phyloP scores from a whole-genome alignment of 2,329 filamentous ascomycete genomes.

The Arthroderma uncinatum region DNA sequence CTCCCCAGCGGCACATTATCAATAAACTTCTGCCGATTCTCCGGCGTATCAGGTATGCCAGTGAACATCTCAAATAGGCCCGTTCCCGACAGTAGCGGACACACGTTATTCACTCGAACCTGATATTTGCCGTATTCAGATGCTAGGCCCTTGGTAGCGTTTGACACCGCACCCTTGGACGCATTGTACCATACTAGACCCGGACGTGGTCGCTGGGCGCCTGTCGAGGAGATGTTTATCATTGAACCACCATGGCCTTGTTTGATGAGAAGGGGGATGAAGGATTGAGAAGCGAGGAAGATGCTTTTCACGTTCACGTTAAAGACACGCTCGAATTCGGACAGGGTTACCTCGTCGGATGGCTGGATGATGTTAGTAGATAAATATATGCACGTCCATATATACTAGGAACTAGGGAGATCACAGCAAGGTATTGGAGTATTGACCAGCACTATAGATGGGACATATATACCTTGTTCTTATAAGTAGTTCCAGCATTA shows the following conservation, averaged over 20 bases:
- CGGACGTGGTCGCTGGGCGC: conserved; percentile 32
- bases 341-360: conserved; percentile 33
- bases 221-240: conserved; percentile 37
- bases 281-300: conserved; percentile 26
- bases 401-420: no score
- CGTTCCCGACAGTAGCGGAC: conserved; percentile 56
- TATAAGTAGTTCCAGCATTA: conserved; percentile 36
- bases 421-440: neutral
- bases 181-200: conserved; percentile 39
- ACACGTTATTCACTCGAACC: conserved; percentile 63
- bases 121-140: conserved; percentile 62
- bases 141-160: conserved; percentile 55
- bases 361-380: conserved; percentile 20
- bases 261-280: conserved; percentile 29
- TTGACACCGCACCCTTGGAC: conserved; percentile 35
- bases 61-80: conserved; percentile 44
- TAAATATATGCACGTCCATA: no score
- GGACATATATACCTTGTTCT: conserved; percentile 26
- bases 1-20: conserved; percentile 36
- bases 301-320: conserved; percentile 37
- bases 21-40: conserved; percentile 36
- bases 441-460: neutral
- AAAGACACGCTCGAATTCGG: conserved; percentile 36
- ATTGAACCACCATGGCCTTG: conserved; percentile 33
- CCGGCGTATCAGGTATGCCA: conserved; percentile 35